Evolutionary conservation across 805 yeast genomes (phyloP), one percentile per base, ranked within the genome.

Genomic region (Isabelozyma heimii): DNA sequence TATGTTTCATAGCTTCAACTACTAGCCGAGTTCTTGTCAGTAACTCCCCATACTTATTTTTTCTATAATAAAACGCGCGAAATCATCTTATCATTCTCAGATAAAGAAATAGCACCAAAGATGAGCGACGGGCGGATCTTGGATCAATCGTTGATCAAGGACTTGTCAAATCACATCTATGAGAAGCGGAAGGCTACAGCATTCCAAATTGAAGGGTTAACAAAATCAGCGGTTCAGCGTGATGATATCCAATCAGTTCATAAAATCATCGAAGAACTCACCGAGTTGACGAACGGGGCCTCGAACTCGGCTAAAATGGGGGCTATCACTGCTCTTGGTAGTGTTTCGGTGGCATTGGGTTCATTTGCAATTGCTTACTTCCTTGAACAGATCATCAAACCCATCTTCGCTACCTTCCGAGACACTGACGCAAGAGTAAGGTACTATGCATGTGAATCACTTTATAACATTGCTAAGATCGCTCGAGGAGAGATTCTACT

Each of bases 401-500:
- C 99, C 0, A 96, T 94, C 12, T 74, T 94, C 57, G 92, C 97
- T 0, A 92, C 97, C 50, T 94, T 94, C 65, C 92, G 96, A 44
- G 99, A 94, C 61, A 97, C 94, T 51, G 97, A 94, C 65, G 92
- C 97, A n/a, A 82, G 96, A 56, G 99, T 94, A 8, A 77, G 99
- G 47, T 94, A 94, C 61, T 94, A 91, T 65, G 97, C 99, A 0
- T 94, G 98, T 70, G 99, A 94, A 62, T 87, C 96, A 43, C 75
- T 94, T 52, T 94, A 94, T 68, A 94, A 94, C 67, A 91, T 94
- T 42, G 96, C 98, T 43, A 94, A 94, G 62, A 95, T 94, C 16
- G 96, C 98, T 3, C 84, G 96, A 56, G 98, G 98, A 27, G 98
- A 94, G 67, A 89, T 94, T 17, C 72, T 94, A 52, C 73, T 87